A percentile compares a stretch with the other conserved stretches of the same genome.
Evolutionary conservation across 1,284 basidiomycete species (phyloP).

Genomic region (Earliella scabrosa): DNA sequence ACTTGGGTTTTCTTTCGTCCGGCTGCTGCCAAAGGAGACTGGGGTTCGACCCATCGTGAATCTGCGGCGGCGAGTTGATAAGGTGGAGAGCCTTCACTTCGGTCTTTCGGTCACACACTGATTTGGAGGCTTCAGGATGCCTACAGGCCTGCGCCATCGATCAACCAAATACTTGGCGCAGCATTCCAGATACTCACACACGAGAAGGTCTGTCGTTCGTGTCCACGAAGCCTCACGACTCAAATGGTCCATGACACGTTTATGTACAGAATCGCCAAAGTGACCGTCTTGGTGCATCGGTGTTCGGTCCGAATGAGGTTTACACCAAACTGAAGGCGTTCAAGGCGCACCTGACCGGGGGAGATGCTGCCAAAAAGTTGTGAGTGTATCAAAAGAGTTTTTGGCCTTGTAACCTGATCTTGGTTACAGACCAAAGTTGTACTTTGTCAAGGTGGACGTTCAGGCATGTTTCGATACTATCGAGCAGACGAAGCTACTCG

Average conservation of each 20-base stretch:
- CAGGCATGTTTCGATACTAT: conserved; percentile 97
- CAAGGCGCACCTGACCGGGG: conserved; percentile 58
- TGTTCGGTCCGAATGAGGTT: conserved; percentile 85
- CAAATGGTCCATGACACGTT: too few species aligned
- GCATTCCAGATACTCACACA: conserved; percentile 86
- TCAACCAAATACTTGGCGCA: conserved; percentile 86
- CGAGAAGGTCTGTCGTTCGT: conserved; percentile 65
- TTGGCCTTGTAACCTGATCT: too few species aligned
- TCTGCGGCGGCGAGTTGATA: conserved; percentile 62
- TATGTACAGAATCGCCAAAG: conserved; percentile 77
- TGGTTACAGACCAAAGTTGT: conserved; percentile 88
- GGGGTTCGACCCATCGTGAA: conserved; percentile 97
- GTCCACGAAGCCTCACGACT: too few species aligned
- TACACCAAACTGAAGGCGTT: conserved; percentile 75
- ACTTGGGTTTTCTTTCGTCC: conserved; percentile 85
- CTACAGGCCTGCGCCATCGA: conserved; percentile 52
- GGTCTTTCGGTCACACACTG: too few species aligned
- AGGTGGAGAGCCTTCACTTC: conserved; percentile 29
- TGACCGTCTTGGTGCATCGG: conserved; percentile 74
- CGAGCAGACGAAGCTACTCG: conserved; percentile 84
- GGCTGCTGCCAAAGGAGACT: conserved; percentile 92
- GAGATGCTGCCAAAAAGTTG: conserved; percentile 48
- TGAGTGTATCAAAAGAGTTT: conserved; percentile 48
- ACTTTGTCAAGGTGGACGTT: conserved; percentile 97
- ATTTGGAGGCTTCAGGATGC: background rate